Percentiles rank a stretch among this genome's conserved stretches.
phyloP scores from a whole-genome alignment of 768 basidiomycete species.

The Amanita polypyramis region DNA sequence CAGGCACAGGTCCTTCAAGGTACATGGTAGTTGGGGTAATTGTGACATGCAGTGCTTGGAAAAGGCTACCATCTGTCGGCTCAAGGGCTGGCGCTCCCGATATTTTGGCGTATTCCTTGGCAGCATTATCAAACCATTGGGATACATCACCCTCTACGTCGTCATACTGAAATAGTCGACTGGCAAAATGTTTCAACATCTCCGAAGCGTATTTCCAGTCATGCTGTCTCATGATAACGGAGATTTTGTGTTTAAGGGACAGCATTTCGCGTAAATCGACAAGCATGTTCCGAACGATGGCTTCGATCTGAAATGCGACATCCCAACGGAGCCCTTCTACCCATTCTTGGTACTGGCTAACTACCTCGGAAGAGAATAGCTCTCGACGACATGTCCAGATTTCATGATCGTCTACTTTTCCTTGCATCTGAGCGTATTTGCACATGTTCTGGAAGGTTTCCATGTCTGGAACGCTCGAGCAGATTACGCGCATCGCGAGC shows the following conservation, averaged over 20 bases:
- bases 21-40: conserved; percentile 46
- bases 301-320: conserved; percentile 54
- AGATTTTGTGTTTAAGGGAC: conserved; percentile 25
- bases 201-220: conserved; percentile 25
- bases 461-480: conserved; percentile 22
- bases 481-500: conserved; percentile 41
- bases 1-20: conserved; percentile 44
- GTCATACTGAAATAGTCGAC: conserved; percentile 16
- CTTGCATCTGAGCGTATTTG: conserved; percentile 26
- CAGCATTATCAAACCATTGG: conserved; percentile 20
- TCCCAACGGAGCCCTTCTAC: conserved; percentile 30
- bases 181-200: conserved; percentile 23
- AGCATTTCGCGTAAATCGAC: conserved; percentile 46
- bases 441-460: conserved; percentile 27
- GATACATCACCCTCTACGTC: conserved; percentile 17
- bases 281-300: conserved; percentile 24
- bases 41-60: conserved; percentile 34
- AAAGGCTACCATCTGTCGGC: conserved; percentile 24
- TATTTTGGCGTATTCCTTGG: conserved; percentile 17
- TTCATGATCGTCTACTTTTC: conserved; percentile 20
- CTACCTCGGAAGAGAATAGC: conserved; percentile 30
- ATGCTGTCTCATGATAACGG: conserved; percentile 16
- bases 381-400: conserved; percentile 28
- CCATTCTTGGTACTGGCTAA: conserved; percentile 22
- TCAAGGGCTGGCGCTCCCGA: conserved; percentile 14